A percentile compares a stretch with the other conserved stretches of the same genome.
These are phyloP conservation scores for Paspalum vaginatum DNA, from an alignment of 176 grass and related monocot species.

Conservation along the genomic window DNA sequence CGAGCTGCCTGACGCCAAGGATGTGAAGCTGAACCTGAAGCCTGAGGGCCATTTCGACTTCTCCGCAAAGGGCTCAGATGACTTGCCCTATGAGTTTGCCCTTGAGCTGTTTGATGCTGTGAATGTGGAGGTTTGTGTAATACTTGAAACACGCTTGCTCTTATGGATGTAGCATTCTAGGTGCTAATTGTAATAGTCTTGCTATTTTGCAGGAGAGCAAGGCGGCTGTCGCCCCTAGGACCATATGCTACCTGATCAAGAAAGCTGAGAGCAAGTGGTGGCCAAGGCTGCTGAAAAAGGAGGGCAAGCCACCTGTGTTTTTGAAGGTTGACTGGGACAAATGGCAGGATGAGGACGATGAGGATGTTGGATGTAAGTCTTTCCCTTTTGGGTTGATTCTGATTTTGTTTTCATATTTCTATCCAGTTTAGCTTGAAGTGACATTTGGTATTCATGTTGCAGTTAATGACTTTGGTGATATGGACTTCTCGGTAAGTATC, in stretches of 20 bases:
- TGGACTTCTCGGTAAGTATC: constrained; percentile 88
- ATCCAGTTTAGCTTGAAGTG: constrained; percentile 1
- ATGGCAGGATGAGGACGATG: constrained; percentile 96
- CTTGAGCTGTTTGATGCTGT: constrained; percentile 84
- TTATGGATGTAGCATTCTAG: not conserved
- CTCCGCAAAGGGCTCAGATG: constrained; percentile 62
- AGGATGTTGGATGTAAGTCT: constrained; percentile 60
- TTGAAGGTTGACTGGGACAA: constrained; percentile 98
- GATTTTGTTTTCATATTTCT: not conserved
- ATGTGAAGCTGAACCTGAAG: constrained; percentile 82
- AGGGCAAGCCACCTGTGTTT: constrained; percentile 70
- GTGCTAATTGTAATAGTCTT: not conserved
- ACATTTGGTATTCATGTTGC: constrained; percentile 5
- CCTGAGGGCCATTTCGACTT: constrained; percentile 83
- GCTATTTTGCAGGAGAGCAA: constrained; percentile 74
- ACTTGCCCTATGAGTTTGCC: constrained; percentile 68
- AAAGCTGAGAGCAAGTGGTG: constrained; percentile 85
- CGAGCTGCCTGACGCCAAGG: constrained; percentile 85
- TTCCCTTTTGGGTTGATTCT: not conserved
- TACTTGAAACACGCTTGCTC: not conserved
- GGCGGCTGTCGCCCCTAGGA: constrained; percentile 66
- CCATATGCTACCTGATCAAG: constrained; percentile 81
- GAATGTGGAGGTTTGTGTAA: constrained; percentile 65
- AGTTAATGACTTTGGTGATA: constrained; percentile 75
- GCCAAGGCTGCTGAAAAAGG: constrained; percentile 75